Evolutionary conservation across 2,329 filamentous ascomycete species (phyloP).

Genomic region (Pseudocercospora cruenta): DNA sequence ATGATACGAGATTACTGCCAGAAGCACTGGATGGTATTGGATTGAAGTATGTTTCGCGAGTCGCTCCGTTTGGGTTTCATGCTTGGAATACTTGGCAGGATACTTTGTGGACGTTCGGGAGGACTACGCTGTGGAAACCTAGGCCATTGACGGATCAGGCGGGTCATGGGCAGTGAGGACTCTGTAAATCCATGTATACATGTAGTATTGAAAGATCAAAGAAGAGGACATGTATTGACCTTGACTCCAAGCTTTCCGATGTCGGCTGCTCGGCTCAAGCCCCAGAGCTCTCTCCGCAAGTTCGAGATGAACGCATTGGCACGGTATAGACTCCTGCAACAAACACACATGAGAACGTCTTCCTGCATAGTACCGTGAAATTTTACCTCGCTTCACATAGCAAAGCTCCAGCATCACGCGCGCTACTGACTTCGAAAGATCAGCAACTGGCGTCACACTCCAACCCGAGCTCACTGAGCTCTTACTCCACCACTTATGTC

Average conservation of each 20-base stretch:
- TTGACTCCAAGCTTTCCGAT: background rate
- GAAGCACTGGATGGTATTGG: background rate
- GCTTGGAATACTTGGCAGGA: background rate
- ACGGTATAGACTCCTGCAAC: background rate
- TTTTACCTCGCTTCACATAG: background rate
- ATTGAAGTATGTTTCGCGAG: background rate
- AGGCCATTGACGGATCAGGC: background rate
- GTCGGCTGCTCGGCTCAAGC: background rate
- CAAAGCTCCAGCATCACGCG: background rate
- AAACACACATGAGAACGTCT: background rate
- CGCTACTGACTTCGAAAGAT: background rate
- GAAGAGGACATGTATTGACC: background rate
- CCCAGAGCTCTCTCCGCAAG: background rate
- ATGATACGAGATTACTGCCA: background rate
- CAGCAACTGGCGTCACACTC: background rate
- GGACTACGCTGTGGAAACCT: background rate
- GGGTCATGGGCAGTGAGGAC: background rate
- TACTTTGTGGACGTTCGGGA: background rate
- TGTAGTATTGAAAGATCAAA: too few species aligned
- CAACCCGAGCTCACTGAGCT: background rate
- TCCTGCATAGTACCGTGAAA: background rate
- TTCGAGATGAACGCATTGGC: background rate
- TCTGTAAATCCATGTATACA: too few species aligned
- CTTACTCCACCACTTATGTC: constrained; percentile 8
- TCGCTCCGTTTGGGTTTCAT: background rate